Conservation (phyloP, 768 basidiomycete genomes). For the Collybia sp. region DNA sequence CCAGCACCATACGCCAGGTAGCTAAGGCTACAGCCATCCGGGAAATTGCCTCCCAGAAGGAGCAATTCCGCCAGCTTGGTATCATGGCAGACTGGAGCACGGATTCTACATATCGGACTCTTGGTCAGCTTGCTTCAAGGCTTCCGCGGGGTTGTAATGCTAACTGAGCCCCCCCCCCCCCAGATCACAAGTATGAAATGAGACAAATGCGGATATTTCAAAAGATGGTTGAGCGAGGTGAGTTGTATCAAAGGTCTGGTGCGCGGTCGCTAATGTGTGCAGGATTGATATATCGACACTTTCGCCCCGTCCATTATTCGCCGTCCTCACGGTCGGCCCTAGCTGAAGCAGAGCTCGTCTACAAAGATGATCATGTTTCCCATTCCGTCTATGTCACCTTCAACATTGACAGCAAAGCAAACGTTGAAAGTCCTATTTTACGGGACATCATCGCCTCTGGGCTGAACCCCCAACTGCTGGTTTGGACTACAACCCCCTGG, state of each 20-base stretch:
- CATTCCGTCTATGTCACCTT: slow-evolving; percentile 86
- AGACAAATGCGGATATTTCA: slow-evolving; percentile 83
- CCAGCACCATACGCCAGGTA: slow-evolving; percentile 59
- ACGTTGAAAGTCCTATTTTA: slow-evolving; percentile 17
- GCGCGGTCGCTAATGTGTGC: slow-evolving; percentile 1
- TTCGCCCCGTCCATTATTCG: slow-evolving; percentile 91
- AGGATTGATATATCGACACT: slow-evolving; percentile 83
- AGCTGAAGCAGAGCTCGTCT: slow-evolving; percentile 91
- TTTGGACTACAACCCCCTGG: slow-evolving; percentile 99
- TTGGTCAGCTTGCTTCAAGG: slow-evolving; percentile 44
- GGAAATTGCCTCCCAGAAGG: slow-evolving; percentile 71
- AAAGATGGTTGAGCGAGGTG: slow-evolving; percentile 84
- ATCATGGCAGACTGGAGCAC: slow-evolving; percentile 90
- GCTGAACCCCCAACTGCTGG: slow-evolving; percentile 50
- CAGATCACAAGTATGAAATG: slow-evolving; percentile 86
- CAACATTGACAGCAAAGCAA: slow-evolving; percentile 38
- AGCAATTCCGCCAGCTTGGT: slow-evolving; percentile 76
- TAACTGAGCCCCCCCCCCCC: too few relatives aligned
- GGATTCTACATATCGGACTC: slow-evolving; percentile 74
- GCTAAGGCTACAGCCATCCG: slow-evolving; percentile 70
- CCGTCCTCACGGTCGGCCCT: slow-evolving; percentile 92
- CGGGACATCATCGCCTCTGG: slow-evolving; percentile 24
- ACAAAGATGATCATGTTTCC: slow-evolving; percentile 85
- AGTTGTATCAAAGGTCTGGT: slow-evolving; percentile 1
- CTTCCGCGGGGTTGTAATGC: too few relatives aligned